These are phyloP conservation scores for Arachnopeziza araneosa DNA, from an alignment of 2,329 filamentous ascomycete species.

Conservation along the genomic window DNA sequence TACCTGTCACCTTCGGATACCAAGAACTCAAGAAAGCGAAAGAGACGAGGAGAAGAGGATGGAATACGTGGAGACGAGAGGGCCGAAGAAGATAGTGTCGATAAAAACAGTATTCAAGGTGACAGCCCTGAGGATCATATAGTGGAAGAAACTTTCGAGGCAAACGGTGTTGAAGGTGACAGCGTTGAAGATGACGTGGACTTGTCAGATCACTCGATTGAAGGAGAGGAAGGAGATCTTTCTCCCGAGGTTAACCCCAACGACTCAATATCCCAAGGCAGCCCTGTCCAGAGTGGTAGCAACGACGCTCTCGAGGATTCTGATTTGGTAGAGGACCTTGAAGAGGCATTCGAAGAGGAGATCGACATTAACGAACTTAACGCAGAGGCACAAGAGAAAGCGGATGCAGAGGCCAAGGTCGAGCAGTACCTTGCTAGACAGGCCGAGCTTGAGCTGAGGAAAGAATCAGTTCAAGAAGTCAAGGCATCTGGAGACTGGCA, in stretches of 20 bases:
- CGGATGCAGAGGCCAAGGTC: conserved; percentile 19
- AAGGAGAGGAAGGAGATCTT: conserved; percentile 3
- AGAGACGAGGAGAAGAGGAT: conserved; percentile 19
- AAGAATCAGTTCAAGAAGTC: conserved; percentile 21
- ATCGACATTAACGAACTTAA: not conserved
- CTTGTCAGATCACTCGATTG: not conserved
- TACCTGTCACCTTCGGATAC: conserved; percentile 14
- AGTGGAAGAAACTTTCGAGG: conserved; percentile 6
- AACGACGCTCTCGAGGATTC: not conserved
- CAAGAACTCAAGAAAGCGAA: conserved; percentile 24
- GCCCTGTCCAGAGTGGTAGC: not conserved
- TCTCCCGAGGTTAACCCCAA: not conserved
- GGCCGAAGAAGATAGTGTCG: not conserved
- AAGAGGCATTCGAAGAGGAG: conserved; percentile 11
- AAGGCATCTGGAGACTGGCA: conserved; percentile 26
- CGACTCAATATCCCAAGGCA: not conserved
- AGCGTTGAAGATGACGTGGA: not conserved
- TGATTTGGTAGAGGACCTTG: conserved; percentile 1
- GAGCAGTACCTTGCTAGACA: conserved; percentile 27
- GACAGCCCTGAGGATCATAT: not conserved
- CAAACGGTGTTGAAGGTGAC: conserved; percentile 1
- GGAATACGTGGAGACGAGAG: not conserved
- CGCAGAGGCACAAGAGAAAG: conserved; percentile 5
- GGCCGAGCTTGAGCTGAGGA: conserved; percentile 20
- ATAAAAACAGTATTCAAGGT: not conserved